A percentile compares a stretch with the other conserved stretches of the same genome.
These are phyloP conservation scores for Plasmodium vinckei DNA, from an alignment of 169 alveolate species.

Conservation along the genomic window DNA sequence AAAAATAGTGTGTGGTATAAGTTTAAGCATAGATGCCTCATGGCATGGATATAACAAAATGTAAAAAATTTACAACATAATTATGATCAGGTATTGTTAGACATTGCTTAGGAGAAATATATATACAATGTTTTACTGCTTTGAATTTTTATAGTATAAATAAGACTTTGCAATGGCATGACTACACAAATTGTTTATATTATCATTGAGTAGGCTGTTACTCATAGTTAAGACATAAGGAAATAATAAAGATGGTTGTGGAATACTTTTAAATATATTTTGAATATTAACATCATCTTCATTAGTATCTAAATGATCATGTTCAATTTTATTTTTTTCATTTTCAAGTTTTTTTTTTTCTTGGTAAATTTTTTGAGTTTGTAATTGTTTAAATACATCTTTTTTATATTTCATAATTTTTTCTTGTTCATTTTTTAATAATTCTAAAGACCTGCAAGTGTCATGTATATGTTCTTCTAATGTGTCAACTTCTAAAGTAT, in stretches of 20 bases:
- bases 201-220: constrained; percentile 57
- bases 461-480: constrained; percentile 49
- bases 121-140: constrained; percentile 6
- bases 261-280: constrained; percentile 57
- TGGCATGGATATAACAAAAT: too few species aligned
- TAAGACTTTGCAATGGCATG: constrained; percentile 74
- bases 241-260: constrained; percentile 62
- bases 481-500: constrained; percentile 42
- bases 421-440: constrained; percentile 63
- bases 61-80: too few species aligned
- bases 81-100: too few species aligned
- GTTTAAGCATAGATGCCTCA: too few species aligned
- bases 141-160: constrained; percentile 61
- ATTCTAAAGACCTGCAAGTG: constrained; percentile 52
- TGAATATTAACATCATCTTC: constrained; percentile 60
- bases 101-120: too few species aligned
- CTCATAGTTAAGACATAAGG: constrained; percentile 75
- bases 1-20: too few species aligned
- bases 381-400: constrained; percentile 72
- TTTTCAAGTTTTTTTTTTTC: constrained; percentile 69
- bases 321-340: constrained; percentile 66
- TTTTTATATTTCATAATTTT: constrained; percentile 64
- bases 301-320: constrained; percentile 59
- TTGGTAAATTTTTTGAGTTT: constrained; percentile 61
- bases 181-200: constrained; percentile 69